Base-by-base conservation (phyloP, 2,329 filamentous ascomycete species). In the Calonectria montana region DNA sequence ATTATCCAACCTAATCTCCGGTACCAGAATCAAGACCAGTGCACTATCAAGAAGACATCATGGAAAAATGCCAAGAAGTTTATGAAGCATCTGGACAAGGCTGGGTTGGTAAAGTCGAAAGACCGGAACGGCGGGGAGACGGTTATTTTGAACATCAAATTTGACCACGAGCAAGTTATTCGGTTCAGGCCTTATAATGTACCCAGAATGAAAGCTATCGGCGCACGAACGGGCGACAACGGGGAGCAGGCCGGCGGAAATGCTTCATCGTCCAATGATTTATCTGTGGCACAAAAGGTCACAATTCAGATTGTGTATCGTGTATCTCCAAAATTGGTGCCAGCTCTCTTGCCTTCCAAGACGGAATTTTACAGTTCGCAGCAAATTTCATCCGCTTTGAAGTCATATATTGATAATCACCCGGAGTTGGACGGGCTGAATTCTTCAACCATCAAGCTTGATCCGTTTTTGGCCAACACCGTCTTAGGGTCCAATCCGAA, bases 1-100 rank as follows among this genome's bases (percentile, higher is more conserved):
- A 77, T 77, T 73, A 74, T 77, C 9, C 76, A 77, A 35, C 76
- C 76, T 0, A 69, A 77, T 3, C 74, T 77, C 7, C 71, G 76
- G 41, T 78, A 66, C 16, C 74, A 77, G 31, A 72, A 71, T 18
- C 68, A 68, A 12, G 65, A 63, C 18, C 39, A 74, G 27, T 77
- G 78, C 65, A 74, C 48, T 25, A 75, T 77, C 71, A 77, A 77
- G 53, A 77, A 77, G 50, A 77, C 76, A 3, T 77, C 76, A 0
- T 77, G 76, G 76, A 77, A 78, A 27, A 77, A 74, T 6, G 69
- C 69, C 5, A 77, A 77, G 10, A 77, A 77, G 27, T 77, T 77
- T 35, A 77, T 78, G 43, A 77, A 77, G 27, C 69, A 78, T 35
- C 31, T 77, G 2, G 69, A 75, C 13, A 77, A 78, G 62, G 21